Conservation (phyloP, 176 grass and related monocot genomes). For the Paspalum notatum region DNA sequence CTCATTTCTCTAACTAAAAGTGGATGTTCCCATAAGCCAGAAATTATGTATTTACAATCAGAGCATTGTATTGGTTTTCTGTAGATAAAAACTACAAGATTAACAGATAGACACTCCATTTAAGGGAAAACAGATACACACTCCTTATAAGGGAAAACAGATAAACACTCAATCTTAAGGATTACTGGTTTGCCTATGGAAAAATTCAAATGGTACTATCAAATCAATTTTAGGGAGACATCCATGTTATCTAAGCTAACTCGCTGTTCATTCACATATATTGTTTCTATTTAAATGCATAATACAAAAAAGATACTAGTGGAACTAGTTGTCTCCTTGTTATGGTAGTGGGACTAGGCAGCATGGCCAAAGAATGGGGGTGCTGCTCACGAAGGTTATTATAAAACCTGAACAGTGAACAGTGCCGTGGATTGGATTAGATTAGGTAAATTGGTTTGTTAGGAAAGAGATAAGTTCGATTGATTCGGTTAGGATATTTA, state of each 20-base stretch:
- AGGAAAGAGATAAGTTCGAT: no score
- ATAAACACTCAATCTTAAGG: background rate
- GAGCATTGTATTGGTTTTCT: background rate
- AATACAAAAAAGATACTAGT: constrained; percentile 5
- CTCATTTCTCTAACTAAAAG: constrained; percentile 9
- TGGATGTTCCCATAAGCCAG: background rate
- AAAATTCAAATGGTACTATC: constrained; percentile 14
- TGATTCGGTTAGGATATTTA: no score
- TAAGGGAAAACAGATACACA: background rate
- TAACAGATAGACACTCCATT: background rate
- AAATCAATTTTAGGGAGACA: no score
- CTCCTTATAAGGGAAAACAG: background rate
- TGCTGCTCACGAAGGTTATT: no score
- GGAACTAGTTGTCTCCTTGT: no score
- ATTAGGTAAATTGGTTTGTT: no score
- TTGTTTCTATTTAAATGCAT: background rate
- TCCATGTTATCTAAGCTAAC: background rate
- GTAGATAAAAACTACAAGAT: constrained; percentile 7
- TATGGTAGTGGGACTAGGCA: no score
- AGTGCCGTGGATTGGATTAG: no score
- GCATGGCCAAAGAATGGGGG: no score
- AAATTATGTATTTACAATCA: background rate
- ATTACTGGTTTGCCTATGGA: background rate
- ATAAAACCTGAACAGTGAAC: no score
- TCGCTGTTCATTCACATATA: background rate